Evolutionary conservation across 2,329 filamentous ascomycete genomes (phyloP), one percentile per base, ranked within the genome.

Genomic region (Scopulariopsis brevicaulis): DNA sequence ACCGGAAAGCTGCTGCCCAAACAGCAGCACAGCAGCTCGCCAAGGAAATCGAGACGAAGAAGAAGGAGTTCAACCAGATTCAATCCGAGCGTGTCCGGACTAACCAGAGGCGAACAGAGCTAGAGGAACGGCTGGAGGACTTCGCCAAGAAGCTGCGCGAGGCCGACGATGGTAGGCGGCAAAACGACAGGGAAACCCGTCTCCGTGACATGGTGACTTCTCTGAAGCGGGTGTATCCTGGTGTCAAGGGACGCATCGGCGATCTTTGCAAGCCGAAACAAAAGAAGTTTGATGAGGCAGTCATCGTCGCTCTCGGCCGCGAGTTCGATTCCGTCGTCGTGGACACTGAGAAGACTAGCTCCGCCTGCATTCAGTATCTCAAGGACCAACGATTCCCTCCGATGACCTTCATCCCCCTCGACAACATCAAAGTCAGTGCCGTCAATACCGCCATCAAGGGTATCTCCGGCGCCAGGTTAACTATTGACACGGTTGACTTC

Each of bases 241-340:
- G 93, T 53, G 93, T 99, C 52, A 89, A 89, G 63, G 94, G 94
- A 22, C 86, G 93, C 53, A 83, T 97, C 53, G 90, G 90, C 62
- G 90, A 96, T 63, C 81, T 99, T 50, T 96, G 94, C 74, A 92
- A 90, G 63, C 93, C 94, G 1, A 97, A 96, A 71, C 90, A 96
- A 74, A 96, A 96, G 73, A 97, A 96, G 70, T 99, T 86, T 66
- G 89, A 94, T 62, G 90, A 94, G 64, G 94, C 94, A 53, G 89
- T 99, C 62, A 90, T 90, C 65, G 95, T 90, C 24, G 91, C 96
- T 7, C 82, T 99, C 4, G 94, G 94, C 55, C 85, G 90, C 58
- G 89, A 97, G 67, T 96, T 96, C 69, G 93, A 99, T 69, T 89
- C 92, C 0, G 87, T 99, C 51, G 85, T 99, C 54, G 93, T 97